Percentiles rank a stretch among this genome's conserved stretches.
Evolutionary conservation across 345 rosid genomes (phyloP).

Genomic region (Ceriops zippeliana): DNA sequence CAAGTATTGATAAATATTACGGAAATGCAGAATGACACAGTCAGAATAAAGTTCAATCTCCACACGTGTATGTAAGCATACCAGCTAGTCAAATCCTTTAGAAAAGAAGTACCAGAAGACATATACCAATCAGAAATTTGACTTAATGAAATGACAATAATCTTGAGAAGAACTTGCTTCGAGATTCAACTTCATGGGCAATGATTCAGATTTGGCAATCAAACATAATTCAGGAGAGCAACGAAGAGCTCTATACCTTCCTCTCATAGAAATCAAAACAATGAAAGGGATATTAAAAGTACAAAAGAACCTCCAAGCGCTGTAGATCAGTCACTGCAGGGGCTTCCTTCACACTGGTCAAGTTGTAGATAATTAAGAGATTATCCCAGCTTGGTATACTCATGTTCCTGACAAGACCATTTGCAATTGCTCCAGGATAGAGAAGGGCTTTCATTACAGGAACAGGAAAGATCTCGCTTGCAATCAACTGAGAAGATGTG

Average conservation of each 20-base stretch:
- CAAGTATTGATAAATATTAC: too few species aligned
- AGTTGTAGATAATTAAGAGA: conserved; percentile 59
- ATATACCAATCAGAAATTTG: too few species aligned
- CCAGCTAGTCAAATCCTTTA: too few species aligned
- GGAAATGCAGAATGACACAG: too few species aligned
- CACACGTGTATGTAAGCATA: too few species aligned
- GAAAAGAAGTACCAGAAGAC: too few species aligned
- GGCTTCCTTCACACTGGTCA: conserved; percentile 67
- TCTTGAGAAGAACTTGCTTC: too few species aligned
- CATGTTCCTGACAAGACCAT: conserved; percentile 53
- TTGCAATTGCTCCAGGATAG: conserved; percentile 73
- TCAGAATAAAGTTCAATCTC: too few species aligned
- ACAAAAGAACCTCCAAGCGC: conserved; percentile 66
- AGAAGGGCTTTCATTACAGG: conserved; percentile 74
- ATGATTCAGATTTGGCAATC: neutral
- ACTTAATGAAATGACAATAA: too few species aligned
- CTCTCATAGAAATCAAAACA: neutral
- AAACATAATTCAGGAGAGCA: neutral
- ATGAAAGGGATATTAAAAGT: conserved; percentile 7
- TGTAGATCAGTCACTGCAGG: conserved; percentile 77
- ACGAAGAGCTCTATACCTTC: neutral
- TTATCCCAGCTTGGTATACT: conserved; percentile 73
- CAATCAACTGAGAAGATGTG: conserved; percentile 87
- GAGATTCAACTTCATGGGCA: too few species aligned
- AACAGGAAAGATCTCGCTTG: conserved; percentile 87